Evolutionary conservation across 371 early-diverging fungal genomes (phyloP), one percentile per base, ranked within the genome.

Genomic region (Fennellomyces sp.): DNA sequence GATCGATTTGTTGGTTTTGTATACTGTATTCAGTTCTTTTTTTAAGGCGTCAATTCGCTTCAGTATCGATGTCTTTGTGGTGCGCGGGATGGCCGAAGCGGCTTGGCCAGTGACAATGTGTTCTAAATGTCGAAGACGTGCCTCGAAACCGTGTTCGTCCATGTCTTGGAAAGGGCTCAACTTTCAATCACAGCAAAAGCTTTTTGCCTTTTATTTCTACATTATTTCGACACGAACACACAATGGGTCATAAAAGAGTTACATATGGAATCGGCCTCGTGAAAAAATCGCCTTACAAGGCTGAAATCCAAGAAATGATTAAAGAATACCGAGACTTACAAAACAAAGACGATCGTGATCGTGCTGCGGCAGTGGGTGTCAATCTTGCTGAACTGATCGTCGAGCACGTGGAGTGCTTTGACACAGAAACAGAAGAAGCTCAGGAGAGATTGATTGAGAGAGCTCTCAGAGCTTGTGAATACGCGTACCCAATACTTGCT

Each of bases 81-180:
- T 55, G 59, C 47, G 49, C 5, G 21, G 49, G 31, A 39, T 49
- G 59, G 13, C 39, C n/a, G n/a, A n/a, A 33, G 35, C 54, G 12
- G 28, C 25, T 48, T 68, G 69, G 51, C 77, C 75, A n/a, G 61
- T 45, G 11, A 80, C 15, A 31, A 80, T 60, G 45, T 75, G 71
- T 41, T 80, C 80, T 28, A 80, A 58, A 60, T 76, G 75, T 52
- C 80, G 60, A 42, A 80, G 56, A 59, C 80, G 65, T 48, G 76
- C 58, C 59, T 73, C 80, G 60, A 80, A 76, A 0, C 80, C 80
- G 27, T 72, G 57, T 45, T 74, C 71, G 61, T 80, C 80, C 77
- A 76, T 80, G 31, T 13, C 38, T 27, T 27, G n/a, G n/a, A n/a
- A n/a, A 23, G 11, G 31, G 7, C 17, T 19, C 23, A 21, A 17